Evolutionary conservation across 2,329 filamentous ascomycete species (phyloP).

Genomic region (Cercospora sp.): DNA sequence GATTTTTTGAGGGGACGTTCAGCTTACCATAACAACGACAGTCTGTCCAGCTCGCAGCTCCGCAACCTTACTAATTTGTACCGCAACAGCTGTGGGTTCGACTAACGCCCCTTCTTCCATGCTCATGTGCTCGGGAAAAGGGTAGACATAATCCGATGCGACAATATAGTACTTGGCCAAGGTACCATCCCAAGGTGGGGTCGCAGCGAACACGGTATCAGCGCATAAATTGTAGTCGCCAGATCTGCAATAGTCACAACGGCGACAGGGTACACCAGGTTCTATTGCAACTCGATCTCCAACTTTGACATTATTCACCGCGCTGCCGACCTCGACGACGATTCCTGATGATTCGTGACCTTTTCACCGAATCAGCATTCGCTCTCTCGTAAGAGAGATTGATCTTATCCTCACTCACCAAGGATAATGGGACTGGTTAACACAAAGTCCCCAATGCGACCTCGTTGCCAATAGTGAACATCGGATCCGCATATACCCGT

Average conservation of each 20-base stretch:
- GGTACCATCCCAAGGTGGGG: slow-evolving; percentile 51
- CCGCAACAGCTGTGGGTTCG: slow-evolving; percentile 55
- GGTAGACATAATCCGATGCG: slow-evolving; percentile 51
- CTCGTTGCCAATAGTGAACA: slow-evolving; percentile 47
- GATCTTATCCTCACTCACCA: not conserved
- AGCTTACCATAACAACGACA: slow-evolving; percentile 44
- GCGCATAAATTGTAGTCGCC: slow-evolving; percentile 88
- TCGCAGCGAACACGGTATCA: slow-evolving; percentile 52
- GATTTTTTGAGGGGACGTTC: not conserved
- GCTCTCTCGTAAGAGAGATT: slow-evolving; percentile 48
- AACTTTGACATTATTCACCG: slow-evolving; percentile 46
- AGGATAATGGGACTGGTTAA: slow-evolving; percentile 49
- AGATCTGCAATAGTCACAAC: slow-evolving; percentile 55
- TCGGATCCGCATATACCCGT: slow-evolving; percentile 86
- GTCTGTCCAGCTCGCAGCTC: slow-evolving; percentile 43
- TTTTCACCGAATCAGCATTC: slow-evolving; percentile 21
- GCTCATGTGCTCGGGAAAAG: slow-evolving; percentile 47
- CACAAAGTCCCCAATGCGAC: slow-evolving; percentile 51
- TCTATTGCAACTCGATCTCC: slow-evolving; percentile 53
- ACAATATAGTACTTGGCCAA: slow-evolving; percentile 52
- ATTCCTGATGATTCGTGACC: slow-evolving; percentile 35
- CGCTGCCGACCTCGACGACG: slow-evolving; percentile 44
- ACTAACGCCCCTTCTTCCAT: slow-evolving; percentile 56
- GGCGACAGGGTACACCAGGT: slow-evolving; percentile 49
- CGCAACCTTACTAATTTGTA: slow-evolving; percentile 47